A percentile compares a stretch with the other conserved stretches of the same genome.
Conservation (phyloP, 495 filamentous ascomycete genomes). For the Trichoderma asperelloides region DNA sequence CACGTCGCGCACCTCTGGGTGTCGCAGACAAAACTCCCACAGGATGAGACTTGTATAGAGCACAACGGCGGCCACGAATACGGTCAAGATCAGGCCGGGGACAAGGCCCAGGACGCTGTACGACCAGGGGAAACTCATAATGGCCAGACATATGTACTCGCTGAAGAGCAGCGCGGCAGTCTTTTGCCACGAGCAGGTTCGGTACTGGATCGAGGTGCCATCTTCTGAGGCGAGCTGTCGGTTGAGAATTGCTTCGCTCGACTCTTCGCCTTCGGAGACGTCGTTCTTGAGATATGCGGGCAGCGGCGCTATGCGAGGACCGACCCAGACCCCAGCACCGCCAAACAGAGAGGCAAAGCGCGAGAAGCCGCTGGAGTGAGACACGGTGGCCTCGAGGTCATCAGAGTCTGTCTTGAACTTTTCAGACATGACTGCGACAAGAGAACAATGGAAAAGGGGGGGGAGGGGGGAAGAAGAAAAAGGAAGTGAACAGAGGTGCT, state of each 20-base stretch:
- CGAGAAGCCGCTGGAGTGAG: slow-evolving; percentile 1
- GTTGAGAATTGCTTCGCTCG: slow-evolving; percentile 43
- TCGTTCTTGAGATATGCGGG: slow-evolving; percentile 22
- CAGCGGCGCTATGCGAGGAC: slow-evolving; percentile 37
- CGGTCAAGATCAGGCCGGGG: slow-evolving; percentile 73
- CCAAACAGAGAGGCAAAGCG: slow-evolving; percentile 24
- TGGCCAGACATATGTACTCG: slow-evolving; percentile 87
- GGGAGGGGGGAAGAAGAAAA: background rate
- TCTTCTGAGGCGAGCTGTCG: slow-evolving; percentile 72
- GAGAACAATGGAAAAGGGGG: background rate
- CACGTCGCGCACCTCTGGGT: slow-evolving; percentile 80
- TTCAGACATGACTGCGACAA: slow-evolving; percentile 1
- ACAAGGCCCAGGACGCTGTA: slow-evolving; percentile 80
- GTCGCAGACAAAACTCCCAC: slow-evolving; percentile 80
- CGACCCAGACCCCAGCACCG: slow-evolving; percentile 25
- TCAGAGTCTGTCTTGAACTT: background rate
- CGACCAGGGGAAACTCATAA: slow-evolving; percentile 89
- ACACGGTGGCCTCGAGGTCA: background rate
- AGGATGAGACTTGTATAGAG: slow-evolving; percentile 75
- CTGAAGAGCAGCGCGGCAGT: slow-evolving; percentile 81
- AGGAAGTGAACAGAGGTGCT: background rate
- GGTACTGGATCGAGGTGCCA: slow-evolving; percentile 74
- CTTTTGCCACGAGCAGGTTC: slow-evolving; percentile 89
- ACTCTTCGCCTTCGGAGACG: slow-evolving; percentile 31
- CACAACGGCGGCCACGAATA: slow-evolving; percentile 63